A percentile compares a stretch with the other conserved stretches of the same genome.
phyloP scores from a whole-genome alignment of 305 asterid genomes.

The Fraxinus sp. region DNA sequence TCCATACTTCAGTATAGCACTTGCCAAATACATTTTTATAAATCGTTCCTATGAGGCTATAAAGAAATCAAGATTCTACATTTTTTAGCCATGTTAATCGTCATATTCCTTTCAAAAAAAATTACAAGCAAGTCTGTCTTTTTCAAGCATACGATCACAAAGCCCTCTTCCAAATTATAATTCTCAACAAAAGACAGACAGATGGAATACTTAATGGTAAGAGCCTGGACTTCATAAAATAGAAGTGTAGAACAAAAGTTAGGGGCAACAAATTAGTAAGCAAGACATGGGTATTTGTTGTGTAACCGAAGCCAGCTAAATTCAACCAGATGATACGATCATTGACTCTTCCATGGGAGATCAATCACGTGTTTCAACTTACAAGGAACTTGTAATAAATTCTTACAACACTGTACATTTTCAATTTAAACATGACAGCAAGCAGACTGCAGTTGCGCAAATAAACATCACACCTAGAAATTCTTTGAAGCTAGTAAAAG shows the following conservation, averaged over 20 bases:
- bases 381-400: not conserved
- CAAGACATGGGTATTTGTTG: not conserved
- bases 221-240: not conserved
- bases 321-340: constrained; percentile 8
- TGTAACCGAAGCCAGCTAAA: constrained; percentile 13
- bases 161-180: not conserved
- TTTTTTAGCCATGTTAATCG: not conserved
- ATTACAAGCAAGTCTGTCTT: not conserved
- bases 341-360: not conserved
- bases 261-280: constrained; percentile 13
- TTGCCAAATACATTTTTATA: not conserved
- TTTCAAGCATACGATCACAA: not conserved
- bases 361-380: not conserved
- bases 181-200: not conserved
- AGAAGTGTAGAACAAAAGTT: not conserved
- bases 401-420: not conserved
- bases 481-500: constrained; percentile 71
- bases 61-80: not conserved
- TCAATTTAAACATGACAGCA: constrained; percentile 8
- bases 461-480: constrained; percentile 80
- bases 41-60: not conserved
- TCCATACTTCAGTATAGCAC: not conserved
- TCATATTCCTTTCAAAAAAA: constrained; percentile 18
- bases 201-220: constrained; percentile 6
- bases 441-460: constrained; percentile 24